These are phyloP conservation scores for Trichoderma koningii DNA, from an alignment of 2,329 filamentous ascomycete genomes.

Conservation along the genomic window DNA sequence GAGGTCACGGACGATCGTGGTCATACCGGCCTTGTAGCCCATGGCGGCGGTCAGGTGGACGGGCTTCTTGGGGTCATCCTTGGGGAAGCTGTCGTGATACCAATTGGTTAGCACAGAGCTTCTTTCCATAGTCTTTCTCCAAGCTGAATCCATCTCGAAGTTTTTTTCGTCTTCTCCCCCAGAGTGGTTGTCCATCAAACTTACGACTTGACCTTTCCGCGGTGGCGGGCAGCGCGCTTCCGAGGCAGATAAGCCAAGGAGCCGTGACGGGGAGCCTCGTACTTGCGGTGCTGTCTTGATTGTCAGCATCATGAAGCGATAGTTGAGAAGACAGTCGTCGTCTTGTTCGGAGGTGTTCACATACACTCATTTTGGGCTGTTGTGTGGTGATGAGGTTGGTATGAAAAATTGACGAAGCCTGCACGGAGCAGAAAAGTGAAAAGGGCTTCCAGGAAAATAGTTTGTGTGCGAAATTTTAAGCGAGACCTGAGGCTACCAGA, in stretches of 20 bases:
- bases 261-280: slow-evolving; percentile 91
- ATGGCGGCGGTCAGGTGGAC: slow-evolving; percentile 97
- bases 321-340: not conserved
- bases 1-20: slow-evolving; percentile 98
- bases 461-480: slow-evolving; percentile 47
- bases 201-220: slow-evolving; percentile 98
- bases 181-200: slow-evolving; percentile 33
- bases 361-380: slow-evolving; percentile 48
- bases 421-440: slow-evolving; percentile 37
- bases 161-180: not conserved
- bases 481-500: slow-evolving; percentile 35
- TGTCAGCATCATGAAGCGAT: slow-evolving; percentile 26
- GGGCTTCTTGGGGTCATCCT: slow-evolving; percentile 99
- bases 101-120: slow-evolving; percentile 35
- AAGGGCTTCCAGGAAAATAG: slow-evolving; percentile 35
- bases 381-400: slow-evolving; percentile 44
- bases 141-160: not conserved
- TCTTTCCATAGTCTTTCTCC: not conserved
- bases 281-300: slow-evolving; percentile 56
- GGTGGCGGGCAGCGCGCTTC: slow-evolving; percentile 91
- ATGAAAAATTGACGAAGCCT: slow-evolving; percentile 41
- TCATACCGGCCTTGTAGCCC: slow-evolving; percentile 99
- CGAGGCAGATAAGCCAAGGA: slow-evolving; percentile 84
- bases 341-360: slow-evolving; percentile 30
- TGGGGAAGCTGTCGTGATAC: slow-evolving; percentile 76